Evolutionary conservation across 805 yeast genomes (phyloP).

Genomic region (Komagataella kurtzmanii): DNA sequence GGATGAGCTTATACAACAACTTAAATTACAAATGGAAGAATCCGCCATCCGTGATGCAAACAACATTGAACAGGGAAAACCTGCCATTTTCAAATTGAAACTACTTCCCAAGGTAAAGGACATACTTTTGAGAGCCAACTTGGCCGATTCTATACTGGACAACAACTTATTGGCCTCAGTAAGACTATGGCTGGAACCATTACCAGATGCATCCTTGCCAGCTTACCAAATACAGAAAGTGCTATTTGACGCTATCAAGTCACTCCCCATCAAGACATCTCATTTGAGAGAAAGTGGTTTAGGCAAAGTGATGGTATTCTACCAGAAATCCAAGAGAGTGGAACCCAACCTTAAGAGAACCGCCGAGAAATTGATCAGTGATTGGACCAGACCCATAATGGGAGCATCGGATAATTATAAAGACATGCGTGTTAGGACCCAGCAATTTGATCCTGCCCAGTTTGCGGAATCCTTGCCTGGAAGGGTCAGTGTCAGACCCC

Average conservation of each 20-base stretch:
- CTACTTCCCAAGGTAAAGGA: constrained; percentile 69
- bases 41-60: constrained; percentile 68
- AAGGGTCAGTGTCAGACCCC: constrained; percentile 12
- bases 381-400: constrained; percentile 97
- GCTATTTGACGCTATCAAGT: constrained; percentile 56
- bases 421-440: constrained; percentile 63
- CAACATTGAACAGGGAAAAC: constrained; percentile 41
- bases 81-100: constrained; percentile 68
- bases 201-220: constrained; percentile 97
- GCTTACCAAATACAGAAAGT: constrained; percentile 92
- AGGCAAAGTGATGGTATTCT: constrained; percentile 87
- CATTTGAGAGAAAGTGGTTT: constrained; percentile 90
- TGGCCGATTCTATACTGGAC: constrained; percentile 88
- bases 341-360: constrained; percentile 76
- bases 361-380: constrained; percentile 86
- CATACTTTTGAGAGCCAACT: constrained; percentile 64
- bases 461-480: constrained; percentile 28
- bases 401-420: constrained; percentile 91
- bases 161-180: constrained; percentile 88
- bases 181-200: constrained; percentile 93
- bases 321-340: constrained; percentile 81
- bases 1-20: constrained; percentile 73
- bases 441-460: constrained; percentile 51
- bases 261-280: constrained; percentile 87
- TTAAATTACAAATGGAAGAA: constrained; percentile 82